Conservation (phyloP, 129 eudicot species). For the Arctium lappa region DNA sequence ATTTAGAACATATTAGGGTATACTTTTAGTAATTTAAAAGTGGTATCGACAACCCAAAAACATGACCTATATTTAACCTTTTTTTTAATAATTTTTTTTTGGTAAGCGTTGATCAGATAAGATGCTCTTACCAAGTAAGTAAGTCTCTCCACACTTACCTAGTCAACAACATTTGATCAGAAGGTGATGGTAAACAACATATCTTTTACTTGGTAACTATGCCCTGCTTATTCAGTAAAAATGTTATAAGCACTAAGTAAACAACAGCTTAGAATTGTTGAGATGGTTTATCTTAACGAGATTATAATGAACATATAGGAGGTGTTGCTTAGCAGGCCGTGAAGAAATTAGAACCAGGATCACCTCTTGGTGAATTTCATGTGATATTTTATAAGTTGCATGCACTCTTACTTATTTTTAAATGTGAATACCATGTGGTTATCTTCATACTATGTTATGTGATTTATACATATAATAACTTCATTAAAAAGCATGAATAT, state of each 20-base stretch:
- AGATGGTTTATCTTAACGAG: not conserved
- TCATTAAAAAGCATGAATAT: too few species aligned
- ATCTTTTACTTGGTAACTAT: not conserved
- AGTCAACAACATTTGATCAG: not conserved
- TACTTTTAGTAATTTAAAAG: not conserved
- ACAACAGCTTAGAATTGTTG: not conserved
- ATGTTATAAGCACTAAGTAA: not conserved
- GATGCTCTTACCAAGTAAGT: not conserved
- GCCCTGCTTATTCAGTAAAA: not conserved
- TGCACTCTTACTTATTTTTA: too few species aligned
- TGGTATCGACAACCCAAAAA: not conserved
- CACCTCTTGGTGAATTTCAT: too few species aligned
- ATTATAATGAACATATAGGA: not conserved
- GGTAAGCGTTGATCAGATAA: not conserved
- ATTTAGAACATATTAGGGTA: not conserved
- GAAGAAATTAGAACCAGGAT: not conserved
- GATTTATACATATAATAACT: too few species aligned
- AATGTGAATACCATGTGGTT: too few species aligned
- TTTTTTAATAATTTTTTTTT: too few species aligned
- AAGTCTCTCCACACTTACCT: too few species aligned
- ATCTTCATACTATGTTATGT: too few species aligned
- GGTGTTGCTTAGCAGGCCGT: not conserved
- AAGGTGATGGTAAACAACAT: not conserved
- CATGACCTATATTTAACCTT: not conserved
- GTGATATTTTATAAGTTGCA: too few species aligned